Evolutionary conservation across 129 eudicot species (phyloP), one percentile per base, ranked within the genome.

Genomic region (Oenanthe sinensis): DNA sequence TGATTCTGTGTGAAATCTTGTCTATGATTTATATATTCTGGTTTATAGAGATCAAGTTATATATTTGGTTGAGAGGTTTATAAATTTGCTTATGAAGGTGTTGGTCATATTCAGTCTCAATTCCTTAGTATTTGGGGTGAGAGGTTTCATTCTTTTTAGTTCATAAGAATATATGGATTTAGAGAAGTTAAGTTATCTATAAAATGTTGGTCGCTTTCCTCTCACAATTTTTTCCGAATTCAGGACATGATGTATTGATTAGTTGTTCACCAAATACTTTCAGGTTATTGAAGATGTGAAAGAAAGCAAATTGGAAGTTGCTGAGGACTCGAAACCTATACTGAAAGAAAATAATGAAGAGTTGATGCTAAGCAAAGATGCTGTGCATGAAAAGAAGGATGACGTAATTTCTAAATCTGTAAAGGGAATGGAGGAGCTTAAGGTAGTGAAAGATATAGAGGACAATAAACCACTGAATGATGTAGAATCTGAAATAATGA

Each of bases 211-310:
- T 42, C 22, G 11, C 9, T 74, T 26, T 19, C 28, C 15, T 7
- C 19, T 44, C 37, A 7, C 4, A n/a, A 22, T 0, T 10, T 22
- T n/a, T 58, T 43, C 9, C 28, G 44, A 17, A 39, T 49, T 50
- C 63, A 5, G 24, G 44, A 78, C 26, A 55, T 82, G 50, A 12
- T 63, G 76, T 72, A 44, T 19, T 72, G 54, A 72, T 55, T 5
- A 6, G 33, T 13, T 69, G 2, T 33, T 87, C 36, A 43, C 16
- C 12, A 60, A 60, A 60, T 10, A 8, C 50, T 70, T 15, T 81
- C 60, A 85, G 91, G 84, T 73, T 79, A 81, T 60, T 48, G 82
- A 84, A 74, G 85, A 84, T 69, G 70, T 84, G 62, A 78, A 68
- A 72, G 68, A 43, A 26, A 55, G 76, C 46, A 60, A 72, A 58